A percentile compares a stretch with the other conserved stretches of the same genome.
phyloP scores from a whole-genome alignment of 1,284 basidiomycete species.

The Heterobasidion occidentale region DNA sequence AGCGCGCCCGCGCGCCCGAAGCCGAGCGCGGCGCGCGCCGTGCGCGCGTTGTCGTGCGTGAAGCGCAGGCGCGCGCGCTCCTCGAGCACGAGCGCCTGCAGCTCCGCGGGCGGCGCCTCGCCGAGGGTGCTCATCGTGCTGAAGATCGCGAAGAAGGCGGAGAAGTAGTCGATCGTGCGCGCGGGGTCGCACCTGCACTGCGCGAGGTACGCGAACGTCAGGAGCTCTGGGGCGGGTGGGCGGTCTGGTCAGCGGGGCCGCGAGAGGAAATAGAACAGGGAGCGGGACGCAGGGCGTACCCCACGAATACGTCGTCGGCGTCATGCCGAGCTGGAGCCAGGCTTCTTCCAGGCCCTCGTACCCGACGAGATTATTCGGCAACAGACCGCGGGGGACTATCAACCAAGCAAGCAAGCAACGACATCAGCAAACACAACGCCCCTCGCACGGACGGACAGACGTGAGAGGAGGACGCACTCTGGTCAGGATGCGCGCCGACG shows the following conservation, averaged over 20 bases:
- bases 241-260: not conserved
- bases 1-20: conserved; percentile 55
- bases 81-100: conserved; percentile 49
- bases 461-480: conserved; percentile 35
- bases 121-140: conserved; percentile 36
- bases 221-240: conserved; percentile 38
- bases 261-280: not conserved
- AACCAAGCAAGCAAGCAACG: too few species aligned
- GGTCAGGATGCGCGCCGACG: conserved; percentile 68
- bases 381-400: conserved; percentile 31
- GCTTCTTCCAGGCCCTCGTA: conserved; percentile 30
- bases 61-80: conserved; percentile 62
- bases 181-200: conserved; percentile 72
- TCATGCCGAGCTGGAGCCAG: conserved; percentile 51
- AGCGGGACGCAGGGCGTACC: conserved; percentile 30
- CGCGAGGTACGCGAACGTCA: conserved; percentile 68
- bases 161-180: conserved; percentile 54
- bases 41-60: conserved; percentile 41
- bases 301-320: conserved; percentile 51
- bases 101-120: conserved; percentile 30
- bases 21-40: conserved; percentile 45
- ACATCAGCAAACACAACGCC: conserved; percentile 14
- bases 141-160: conserved; percentile 43
- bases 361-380: conserved; percentile 30
- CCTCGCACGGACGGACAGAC: too few species aligned